Percentiles rank a stretch among this genome's conserved stretches.
Evolutionary conservation across 345 rosid species (phyloP).

Genomic region (Abelmoschus esculentus): DNA sequence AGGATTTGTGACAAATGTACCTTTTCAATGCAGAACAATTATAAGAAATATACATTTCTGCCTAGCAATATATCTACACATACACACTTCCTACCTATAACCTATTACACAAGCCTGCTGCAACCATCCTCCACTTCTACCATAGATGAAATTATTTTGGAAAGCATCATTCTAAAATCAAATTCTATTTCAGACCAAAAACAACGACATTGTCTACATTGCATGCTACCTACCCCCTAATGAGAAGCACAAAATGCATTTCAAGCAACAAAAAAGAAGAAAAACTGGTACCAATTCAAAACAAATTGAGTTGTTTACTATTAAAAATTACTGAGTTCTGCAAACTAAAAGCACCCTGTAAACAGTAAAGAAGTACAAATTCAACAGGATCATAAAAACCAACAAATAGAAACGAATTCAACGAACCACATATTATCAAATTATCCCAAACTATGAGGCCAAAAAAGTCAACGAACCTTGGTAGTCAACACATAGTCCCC

Average conservation of each 20-base stretch:
- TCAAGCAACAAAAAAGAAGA: too few species aligned
- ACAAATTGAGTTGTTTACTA: neutral
- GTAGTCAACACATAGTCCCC: slow-evolving; percentile 35
- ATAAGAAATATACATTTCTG: neutral
- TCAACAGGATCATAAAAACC: neutral
- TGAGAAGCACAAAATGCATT: too few species aligned
- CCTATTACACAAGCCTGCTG: neutral
- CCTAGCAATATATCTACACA: too few species aligned
- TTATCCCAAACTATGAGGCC: neutral
- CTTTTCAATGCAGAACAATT: neutral
- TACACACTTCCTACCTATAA: neutral
- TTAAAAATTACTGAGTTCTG: neutral
- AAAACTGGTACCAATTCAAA: neutral
- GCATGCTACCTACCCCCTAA: too few species aligned
- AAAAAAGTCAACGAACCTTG: slow-evolving; percentile 31
- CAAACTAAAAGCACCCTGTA: neutral
- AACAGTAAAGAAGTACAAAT: neutral
- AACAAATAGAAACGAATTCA: neutral
- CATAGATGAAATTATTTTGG: neutral
- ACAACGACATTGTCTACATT: too few species aligned
- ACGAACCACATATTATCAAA: neutral
- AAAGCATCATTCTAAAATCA: neutral
- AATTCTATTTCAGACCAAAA: too few species aligned
- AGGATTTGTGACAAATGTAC: neutral
- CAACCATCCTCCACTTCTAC: neutral